Percentiles rank a stretch among this genome's conserved stretches.
Evolutionary conservation across 2,329 filamentous ascomycete genomes (phyloP).

Genomic region (Aspergillus awamori): DNA sequence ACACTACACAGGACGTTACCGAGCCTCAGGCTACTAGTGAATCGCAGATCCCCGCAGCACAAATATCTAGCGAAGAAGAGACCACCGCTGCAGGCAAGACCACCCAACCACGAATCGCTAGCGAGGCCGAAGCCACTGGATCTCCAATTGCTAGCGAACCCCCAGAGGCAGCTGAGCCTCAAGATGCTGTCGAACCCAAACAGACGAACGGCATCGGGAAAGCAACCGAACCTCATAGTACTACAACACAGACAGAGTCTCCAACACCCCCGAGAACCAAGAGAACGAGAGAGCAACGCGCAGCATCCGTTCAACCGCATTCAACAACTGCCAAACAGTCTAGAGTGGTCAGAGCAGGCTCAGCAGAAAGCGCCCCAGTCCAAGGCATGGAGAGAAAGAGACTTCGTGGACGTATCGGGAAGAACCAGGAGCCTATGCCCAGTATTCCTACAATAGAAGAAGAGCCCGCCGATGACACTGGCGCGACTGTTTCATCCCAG

Average conservation of each 20-base stretch:
- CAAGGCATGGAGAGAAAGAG: constrained; percentile 7
- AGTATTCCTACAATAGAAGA: neutral
- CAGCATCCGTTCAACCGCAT: constrained; percentile 5
- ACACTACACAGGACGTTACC: neutral
- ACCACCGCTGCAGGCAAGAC: neutral
- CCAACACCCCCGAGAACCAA: neutral
- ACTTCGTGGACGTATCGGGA: constrained; percentile 14
- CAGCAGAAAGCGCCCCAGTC: constrained; percentile 4
- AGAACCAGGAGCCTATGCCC: constrained; percentile 6
- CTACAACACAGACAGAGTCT: neutral
- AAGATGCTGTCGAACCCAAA: neutral
- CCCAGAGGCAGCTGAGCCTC: neutral
- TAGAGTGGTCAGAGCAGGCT: neutral
- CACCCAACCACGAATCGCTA: neutral
- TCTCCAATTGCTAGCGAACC: neutral
- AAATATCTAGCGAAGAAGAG: neutral
- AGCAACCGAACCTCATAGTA: neutral
- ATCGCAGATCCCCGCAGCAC: neutral
- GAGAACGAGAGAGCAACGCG: constrained; percentile 12
- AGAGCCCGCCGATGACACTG: constrained; percentile 1
- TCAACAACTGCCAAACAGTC: constrained; percentile 2
- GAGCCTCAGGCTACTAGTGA: neutral
- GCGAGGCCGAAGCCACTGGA: neutral
- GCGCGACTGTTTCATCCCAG: constrained; percentile 3
- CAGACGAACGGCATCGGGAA: neutral